Base-by-base conservation (phyloP, 2,329 filamentous ascomycete species). In the Monosporascus sp. region DNA sequence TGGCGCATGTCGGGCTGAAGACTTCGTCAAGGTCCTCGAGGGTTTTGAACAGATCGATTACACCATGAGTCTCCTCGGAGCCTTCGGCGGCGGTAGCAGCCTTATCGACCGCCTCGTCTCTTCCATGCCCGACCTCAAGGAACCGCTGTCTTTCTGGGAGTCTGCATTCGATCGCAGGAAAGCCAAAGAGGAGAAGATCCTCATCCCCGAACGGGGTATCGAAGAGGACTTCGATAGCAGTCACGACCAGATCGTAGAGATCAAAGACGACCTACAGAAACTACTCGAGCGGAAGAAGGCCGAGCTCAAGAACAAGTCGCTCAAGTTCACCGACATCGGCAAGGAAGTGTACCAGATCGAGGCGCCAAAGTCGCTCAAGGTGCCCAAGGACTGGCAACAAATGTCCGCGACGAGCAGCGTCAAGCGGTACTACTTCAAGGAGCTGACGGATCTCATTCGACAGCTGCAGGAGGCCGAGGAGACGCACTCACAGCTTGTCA, bases 21-120 rank as follows among this genome's bases (percentile, higher is more conserved):
- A 99, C 67, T 99, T 99, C 68, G 85, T 97, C 46, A 88, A 86
- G 48, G 93, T 97, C 0, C 78, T 99, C 0, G 92, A 97, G 69
- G 94, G 94, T 0, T 99, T 97, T 62, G 94, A 97, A 74, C 93
- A 97, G 71, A 97, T 99, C 46, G 91, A 97, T 58, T 94, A 96
- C 68, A 96, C 92, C 1, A 90, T 96, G 80, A 82, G 84, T 50
- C 78, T 97, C 22, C 79, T 97, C 1, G 78, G 81, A 47, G 80
- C 86, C 8, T 88, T 89, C 62, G 84, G 86, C 51, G 82, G 86
- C n/a, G 89, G 87, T 2, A 87, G 91, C 49, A 89, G 91, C 2
- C 80, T 97, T 3, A 87, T 99, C 43, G 89, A 91, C 53, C 86
- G 91, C 51, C 81, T 99, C 40, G 84, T 97, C 44, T 74, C 82